Percentiles rank a stretch among this genome's conserved stretches.
phyloP scores from a whole-genome alignment of 2,329 filamentous ascomycete species.

The Cercospora citrullina region DNA sequence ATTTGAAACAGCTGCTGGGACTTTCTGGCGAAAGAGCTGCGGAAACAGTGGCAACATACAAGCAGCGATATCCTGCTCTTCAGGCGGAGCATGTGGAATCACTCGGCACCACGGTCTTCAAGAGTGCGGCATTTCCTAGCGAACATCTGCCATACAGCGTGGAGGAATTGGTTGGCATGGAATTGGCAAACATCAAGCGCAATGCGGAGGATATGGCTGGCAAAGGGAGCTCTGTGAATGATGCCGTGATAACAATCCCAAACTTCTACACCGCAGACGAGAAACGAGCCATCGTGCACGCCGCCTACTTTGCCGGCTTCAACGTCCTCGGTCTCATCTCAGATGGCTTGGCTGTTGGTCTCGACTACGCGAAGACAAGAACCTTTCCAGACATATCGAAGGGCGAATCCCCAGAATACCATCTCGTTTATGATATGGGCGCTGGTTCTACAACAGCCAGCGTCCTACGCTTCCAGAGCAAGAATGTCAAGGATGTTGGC shows the following conservation, averaged over 20 bases:
- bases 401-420: conserved; percentile 82
- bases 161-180: conserved; percentile 94
- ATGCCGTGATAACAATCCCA: conserved; percentile 85
- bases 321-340: conserved; percentile 82
- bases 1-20: conserved; percentile 88
- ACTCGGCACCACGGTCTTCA: conserved; percentile 74
- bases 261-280: conserved; percentile 89
- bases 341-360: conserved; percentile 85
- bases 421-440: conserved; percentile 97
- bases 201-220: conserved; percentile 86
- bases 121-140: conserved; percentile 72
- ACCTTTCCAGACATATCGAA: conserved; percentile 83
- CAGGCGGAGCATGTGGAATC: conserved; percentile 61
- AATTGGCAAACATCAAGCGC: conserved; percentile 84
- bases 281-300: conserved; percentile 79
- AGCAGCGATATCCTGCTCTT: conserved; percentile 73
- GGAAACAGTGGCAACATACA: conserved; percentile 68
- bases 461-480: conserved; percentile 84
- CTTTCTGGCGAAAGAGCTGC: conserved; percentile 53
- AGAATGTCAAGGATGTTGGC: conserved; percentile 84
- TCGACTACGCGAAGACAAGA: conserved; percentile 91
- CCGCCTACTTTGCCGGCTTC: conserved; percentile 83
- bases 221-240: conserved; percentile 69
- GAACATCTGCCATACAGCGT: conserved; percentile 67
- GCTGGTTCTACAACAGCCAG: conserved; percentile 91